Percentiles rank a stretch among this genome's conserved stretches.
Conservation (phyloP, 2,329 filamentous ascomycete species). For the Intubia oerlemansii region DNA sequence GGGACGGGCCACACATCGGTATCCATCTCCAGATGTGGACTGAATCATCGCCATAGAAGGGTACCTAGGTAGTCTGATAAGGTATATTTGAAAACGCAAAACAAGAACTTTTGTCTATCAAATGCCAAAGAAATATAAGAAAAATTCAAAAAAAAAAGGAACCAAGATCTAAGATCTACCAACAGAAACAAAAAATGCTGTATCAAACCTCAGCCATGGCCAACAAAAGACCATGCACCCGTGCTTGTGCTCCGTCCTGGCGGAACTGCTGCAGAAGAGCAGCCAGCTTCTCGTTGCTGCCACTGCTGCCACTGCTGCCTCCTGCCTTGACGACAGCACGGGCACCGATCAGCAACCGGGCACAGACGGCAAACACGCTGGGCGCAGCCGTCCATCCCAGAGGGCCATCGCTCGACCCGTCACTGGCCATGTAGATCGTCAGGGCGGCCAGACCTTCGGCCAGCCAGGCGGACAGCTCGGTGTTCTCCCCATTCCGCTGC, state of each 20-base stretch:
- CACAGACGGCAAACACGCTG: slow-evolving; percentile 41
- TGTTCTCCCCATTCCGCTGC: slow-evolving; percentile 5
- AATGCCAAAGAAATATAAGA: no score
- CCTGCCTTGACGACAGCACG: slow-evolving; percentile 12
- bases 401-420: slow-evolving; percentile 32
- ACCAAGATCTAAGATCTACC: no score
- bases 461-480: slow-evolving; percentile 23
- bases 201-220: no score
- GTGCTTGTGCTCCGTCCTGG: background rate
- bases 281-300: background rate
- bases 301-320: background rate
- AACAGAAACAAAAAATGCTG: no score
- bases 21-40: no score
- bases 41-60: no score
- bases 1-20: no score
- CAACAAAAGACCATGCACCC: slow-evolving; percentile 7
- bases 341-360: slow-evolving; percentile 21
- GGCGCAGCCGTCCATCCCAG: slow-evolving; percentile 53
- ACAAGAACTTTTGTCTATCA: no score
- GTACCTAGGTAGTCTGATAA: no score
- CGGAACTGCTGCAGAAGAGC: slow-evolving; percentile 4
- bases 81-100: no score
- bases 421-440: slow-evolving; percentile 10
- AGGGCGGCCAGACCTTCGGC: slow-evolving; percentile 25
- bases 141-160: no score